Evolutionary conservation across 2,329 filamentous ascomycete genomes (phyloP), one percentile per base, ranked within the genome.

Genomic region (Aspergillus pseudoviridinutans): DNA sequence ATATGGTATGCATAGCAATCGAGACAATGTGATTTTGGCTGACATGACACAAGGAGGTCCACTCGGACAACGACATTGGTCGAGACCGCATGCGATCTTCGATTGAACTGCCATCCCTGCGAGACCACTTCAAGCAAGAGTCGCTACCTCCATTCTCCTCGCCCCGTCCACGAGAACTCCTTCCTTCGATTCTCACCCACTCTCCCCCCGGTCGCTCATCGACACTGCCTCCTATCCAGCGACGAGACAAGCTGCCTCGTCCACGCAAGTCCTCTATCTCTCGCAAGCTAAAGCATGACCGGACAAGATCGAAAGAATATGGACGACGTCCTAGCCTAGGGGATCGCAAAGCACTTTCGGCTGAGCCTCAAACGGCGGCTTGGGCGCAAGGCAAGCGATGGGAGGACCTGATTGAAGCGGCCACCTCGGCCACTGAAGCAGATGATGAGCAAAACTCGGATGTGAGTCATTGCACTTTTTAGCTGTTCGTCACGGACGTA

Each of bases 391-490:
- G 91, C 63, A 96, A 94, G 78, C 84, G 93, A 68, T 97, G 93
- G 94, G 91, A 96, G 75, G 93, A 97, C 74, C 82, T 97, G 59
- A 95, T 97, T 63, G 92, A 97, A 75, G 93, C 93, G 53, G 93
- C 90, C 55, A 92, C 93, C 32, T 96, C 91, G 60, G 92, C 92
- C 28, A 95, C 91, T 3, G 92, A 96, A 77, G 93, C 88, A 67
- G 84, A 94, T 70, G 91, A 96, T 72, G 92, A 94, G 63, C 77
- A 81, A 70, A 90, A 92, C 64, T 79, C 84, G 70, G 92, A 96
- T 74, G 85, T 93, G 71, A 95, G 91, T 72, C 24, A 12, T n/a
- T n/a, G 32, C 14, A 17, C 32, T 38, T 38, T 17, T 17, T 38
- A 12, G 32, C 32, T 38, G 14, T 38, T 17, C 14, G 6, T 38